Evolutionary conservation across 345 rosid genomes (phyloP).

Genomic region (Salix dunnii): DNA sequence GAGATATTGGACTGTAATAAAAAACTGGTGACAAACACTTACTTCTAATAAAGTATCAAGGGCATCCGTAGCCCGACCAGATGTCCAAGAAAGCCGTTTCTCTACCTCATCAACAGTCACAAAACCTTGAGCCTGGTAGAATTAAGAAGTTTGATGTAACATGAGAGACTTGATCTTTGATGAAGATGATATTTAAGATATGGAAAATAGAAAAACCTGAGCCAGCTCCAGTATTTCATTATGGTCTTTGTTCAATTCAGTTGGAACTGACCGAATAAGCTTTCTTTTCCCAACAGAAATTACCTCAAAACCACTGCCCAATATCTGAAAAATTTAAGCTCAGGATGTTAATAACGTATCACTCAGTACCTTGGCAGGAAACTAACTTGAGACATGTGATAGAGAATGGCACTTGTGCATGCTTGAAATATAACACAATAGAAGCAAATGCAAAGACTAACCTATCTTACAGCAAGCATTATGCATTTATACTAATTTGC

Average conservation of each 20-base stretch:
- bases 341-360: neutral
- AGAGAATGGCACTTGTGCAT: neutral
- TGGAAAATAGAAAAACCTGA: slow-evolving; percentile 44
- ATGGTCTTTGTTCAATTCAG: slow-evolving; percentile 92
- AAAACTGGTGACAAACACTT: slow-evolving; percentile 13
- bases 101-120: slow-evolving; percentile 82
- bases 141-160: slow-evolving; percentile 8
- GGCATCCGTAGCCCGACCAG: slow-evolving; percentile 78
- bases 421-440: neutral
- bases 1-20: neutral
- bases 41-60: slow-evolving; percentile 77
- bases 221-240: slow-evolving; percentile 84
- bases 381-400: neutral
- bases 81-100: slow-evolving; percentile 70
- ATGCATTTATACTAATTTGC: neutral
- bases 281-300: slow-evolving; percentile 83
- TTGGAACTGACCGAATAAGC: slow-evolving; percentile 85
- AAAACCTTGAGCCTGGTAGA: slow-evolving; percentile 68
- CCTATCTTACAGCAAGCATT: neutral
- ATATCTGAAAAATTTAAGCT: slow-evolving; percentile 35
- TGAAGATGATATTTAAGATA: neutral
- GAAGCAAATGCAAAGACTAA: neutral
- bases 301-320: slow-evolving; percentile 92
- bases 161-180: neutral
- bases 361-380: neutral